These are phyloP conservation scores for Acacia pycnantha DNA, from an alignment of 331 rosid species.

Conservation along the genomic window DNA sequence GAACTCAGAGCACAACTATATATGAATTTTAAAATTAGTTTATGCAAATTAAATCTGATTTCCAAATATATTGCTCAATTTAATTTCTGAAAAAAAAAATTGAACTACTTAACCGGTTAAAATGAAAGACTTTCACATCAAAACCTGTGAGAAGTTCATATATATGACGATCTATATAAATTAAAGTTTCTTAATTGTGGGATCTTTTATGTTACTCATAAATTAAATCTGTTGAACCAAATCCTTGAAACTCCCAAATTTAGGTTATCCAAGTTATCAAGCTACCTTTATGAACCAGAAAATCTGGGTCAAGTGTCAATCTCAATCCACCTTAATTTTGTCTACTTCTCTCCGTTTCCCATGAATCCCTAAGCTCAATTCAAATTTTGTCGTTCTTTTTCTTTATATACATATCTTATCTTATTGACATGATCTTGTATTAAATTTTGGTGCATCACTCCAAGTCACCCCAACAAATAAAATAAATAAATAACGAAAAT, in stretches of 20 bases:
- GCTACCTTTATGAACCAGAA: neutral
- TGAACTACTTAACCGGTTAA: neutral
- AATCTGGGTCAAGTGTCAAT: neutral
- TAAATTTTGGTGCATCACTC: neutral
- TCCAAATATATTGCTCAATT: neutral
- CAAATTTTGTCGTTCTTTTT: neutral
- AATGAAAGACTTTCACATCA: neutral
- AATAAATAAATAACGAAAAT: neutral
- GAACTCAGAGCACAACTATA: neutral
- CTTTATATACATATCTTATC: neutral
- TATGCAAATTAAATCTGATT: neutral
- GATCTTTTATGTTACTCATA: neutral
- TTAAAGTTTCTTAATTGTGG: neutral
- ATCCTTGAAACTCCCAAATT: constrained; percentile 6
- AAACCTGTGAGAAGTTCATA: neutral
- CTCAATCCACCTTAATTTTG: neutral
- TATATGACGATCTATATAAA: neutral
- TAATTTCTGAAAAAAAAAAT: neutral
- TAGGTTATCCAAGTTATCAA: neutral
- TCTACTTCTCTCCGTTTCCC: neutral
- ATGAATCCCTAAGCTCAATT: neutral
- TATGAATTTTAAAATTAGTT: neutral
- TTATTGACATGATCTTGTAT: neutral
- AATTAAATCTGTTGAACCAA: neutral
- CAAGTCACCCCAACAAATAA: neutral